These are phyloP conservation scores for Misopates orontium DNA, from an alignment of 257 asterid genomes.

Conservation along the genomic window DNA sequence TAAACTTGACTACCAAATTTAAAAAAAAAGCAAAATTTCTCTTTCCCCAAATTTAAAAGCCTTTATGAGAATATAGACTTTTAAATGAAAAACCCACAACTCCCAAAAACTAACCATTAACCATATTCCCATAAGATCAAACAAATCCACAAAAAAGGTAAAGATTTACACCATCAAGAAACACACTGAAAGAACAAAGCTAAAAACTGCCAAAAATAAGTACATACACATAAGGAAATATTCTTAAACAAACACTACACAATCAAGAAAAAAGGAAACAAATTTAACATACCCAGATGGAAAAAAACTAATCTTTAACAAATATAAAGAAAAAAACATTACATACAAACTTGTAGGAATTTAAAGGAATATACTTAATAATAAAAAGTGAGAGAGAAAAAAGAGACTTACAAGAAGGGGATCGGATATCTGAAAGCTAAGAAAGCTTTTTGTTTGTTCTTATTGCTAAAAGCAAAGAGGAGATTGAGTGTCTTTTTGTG, in stretches of 20 bases:
- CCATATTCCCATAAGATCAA: conserved; percentile 29
- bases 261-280: conserved; percentile 14
- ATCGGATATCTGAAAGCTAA: conserved; percentile 85
- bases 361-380: conserved; percentile 48
- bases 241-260: conserved; percentile 28
- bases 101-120: conserved; percentile 6
- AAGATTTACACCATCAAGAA: conserved; percentile 11
- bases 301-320: conserved; percentile 33
- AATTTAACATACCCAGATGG: conserved; percentile 39
- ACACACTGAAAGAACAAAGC: not conserved
- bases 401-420: conserved; percentile 90
- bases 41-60: conserved; percentile 25
- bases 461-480: conserved; percentile 52
- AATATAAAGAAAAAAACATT: conserved; percentile 28
- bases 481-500: conserved; percentile 59
- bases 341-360: conserved; percentile 36
- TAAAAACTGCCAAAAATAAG: conserved; percentile 19
- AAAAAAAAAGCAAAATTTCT: conserved; percentile 23
- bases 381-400: conserved; percentile 39
- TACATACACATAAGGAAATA: conserved; percentile 34
- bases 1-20: conserved; percentile 15
- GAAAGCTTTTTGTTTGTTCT: conserved; percentile 45
- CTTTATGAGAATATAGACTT: conserved; percentile 18
- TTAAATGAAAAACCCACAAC: conserved; percentile 17
- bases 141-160: conserved; percentile 25